A percentile compares a stretch with the other conserved stretches of the same genome.
These are phyloP conservation scores for Cladosporium cucumerinum DNA, from an alignment of 2,329 filamentous ascomycete species.

Conservation along the genomic window DNA sequence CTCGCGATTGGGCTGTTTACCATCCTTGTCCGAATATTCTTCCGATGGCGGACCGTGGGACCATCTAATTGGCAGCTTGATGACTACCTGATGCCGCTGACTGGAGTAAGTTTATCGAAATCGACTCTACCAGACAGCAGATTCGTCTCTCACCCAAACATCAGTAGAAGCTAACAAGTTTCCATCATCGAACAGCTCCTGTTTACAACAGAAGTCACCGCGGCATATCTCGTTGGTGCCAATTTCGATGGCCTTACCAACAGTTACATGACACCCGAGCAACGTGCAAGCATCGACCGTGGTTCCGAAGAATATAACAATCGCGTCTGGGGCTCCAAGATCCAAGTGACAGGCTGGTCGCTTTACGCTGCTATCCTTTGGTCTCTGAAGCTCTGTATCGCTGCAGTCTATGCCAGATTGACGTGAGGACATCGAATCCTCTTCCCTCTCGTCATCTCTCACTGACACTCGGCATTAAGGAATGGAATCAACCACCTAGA, in stretches of 20 bases:
- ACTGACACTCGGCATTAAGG: background rate
- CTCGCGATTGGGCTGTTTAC: slow-evolving; percentile 9
- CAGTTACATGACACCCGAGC: slow-evolving; percentile 8
- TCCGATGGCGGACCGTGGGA: slow-evolving; percentile 7
- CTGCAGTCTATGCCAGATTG: slow-evolving; percentile 4
- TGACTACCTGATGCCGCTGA: slow-evolving; percentile 8
- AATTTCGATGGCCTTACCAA: slow-evolving; percentile 7
- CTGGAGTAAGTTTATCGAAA: background rate
- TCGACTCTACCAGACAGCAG: background rate
- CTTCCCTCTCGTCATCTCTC: background rate
- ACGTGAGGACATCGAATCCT: background rate
- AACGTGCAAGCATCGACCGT: background rate
- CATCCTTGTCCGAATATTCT: background rate
- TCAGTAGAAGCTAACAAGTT: background rate
- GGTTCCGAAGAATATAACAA: slow-evolving; percentile 1
- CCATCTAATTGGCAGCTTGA: slow-evolving; percentile 6
- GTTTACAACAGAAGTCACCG: background rate
- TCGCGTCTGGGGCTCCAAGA: slow-evolving; percentile 6
- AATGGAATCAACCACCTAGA: slow-evolving; percentile 8
- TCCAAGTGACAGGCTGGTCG: slow-evolving; percentile 7
- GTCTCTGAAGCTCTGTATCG: slow-evolving; percentile 4
- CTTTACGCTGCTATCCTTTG: slow-evolving; percentile 11
- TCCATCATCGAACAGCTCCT: background rate
- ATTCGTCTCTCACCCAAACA: background rate
- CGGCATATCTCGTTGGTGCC: slow-evolving; percentile 7